Evolutionary conservation across 768 basidiomycete genomes (phyloP).

Genomic region (Kwoniella botswanensis): DNA sequence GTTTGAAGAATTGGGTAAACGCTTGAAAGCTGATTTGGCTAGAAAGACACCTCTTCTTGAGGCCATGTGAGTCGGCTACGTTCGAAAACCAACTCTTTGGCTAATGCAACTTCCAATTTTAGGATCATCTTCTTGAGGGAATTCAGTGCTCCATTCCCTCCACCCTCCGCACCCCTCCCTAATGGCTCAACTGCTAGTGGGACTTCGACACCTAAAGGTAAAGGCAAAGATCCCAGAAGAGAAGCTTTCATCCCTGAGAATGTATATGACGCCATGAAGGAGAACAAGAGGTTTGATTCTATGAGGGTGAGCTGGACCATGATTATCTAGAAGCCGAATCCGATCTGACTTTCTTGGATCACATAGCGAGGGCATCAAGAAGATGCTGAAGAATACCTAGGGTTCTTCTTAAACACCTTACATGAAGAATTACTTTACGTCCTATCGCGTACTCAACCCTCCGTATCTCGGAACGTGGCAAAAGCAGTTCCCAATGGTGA

Average conservation of each 20-base stretch:
- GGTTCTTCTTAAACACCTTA: constrained; percentile 91
- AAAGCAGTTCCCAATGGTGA: constrained; percentile 51
- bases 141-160: constrained; percentile 61
- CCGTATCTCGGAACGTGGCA: constrained; percentile 27
- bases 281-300: constrained; percentile 87
- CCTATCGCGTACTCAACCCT: constrained; percentile 60
- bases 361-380: constrained; percentile 86
- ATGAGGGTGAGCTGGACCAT: constrained; percentile 72
- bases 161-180: constrained; percentile 21
- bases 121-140: constrained; percentile 72
- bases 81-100: neutral
- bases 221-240: constrained; percentile 26
- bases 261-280: constrained; percentile 90
- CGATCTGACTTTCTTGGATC: constrained; percentile 10
- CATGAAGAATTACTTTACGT: constrained; percentile 86
- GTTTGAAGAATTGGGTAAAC: constrained; percentile 72
- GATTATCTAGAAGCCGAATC: neutral
- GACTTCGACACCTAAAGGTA: constrained; percentile 20
- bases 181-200: constrained; percentile 20
- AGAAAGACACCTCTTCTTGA: constrained; percentile 60
- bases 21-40: constrained; percentile 61
- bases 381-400: constrained; percentile 98
- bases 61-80: constrained; percentile 59
- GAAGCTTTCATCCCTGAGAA: constrained; percentile 78
- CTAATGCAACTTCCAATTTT: constrained; percentile 59